phyloP scores from a whole-genome alignment of 306 rosid genomes.

The Malus asiatica region DNA sequence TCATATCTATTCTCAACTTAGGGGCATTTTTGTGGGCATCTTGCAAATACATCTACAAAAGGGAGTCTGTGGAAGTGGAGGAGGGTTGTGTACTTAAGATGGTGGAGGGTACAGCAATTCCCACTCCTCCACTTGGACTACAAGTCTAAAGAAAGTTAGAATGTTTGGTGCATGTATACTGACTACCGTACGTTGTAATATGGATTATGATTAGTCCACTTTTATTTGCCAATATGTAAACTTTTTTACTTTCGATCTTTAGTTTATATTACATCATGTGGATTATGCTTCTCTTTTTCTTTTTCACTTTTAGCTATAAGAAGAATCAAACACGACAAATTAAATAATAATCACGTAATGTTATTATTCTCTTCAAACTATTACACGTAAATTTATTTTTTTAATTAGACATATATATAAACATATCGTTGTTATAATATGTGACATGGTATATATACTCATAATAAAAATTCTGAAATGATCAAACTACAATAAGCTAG shows the following conservation, averaged over 20 bases:
- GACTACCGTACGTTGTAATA: neutral
- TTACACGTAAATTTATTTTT: too few relatives aligned
- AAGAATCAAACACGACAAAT: neutral
- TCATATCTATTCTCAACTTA: constrained; percentile 38
- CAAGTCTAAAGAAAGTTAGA: constrained; percentile 15
- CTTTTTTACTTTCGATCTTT: neutral
- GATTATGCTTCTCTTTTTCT: neutral
- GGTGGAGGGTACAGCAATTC: constrained; percentile 23
- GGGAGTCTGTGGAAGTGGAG: constrained; percentile 24
- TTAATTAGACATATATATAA: neutral
- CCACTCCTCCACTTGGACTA: constrained; percentile 34
- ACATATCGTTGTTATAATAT: neutral
- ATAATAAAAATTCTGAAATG: too few relatives aligned
- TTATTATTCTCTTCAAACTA: too few relatives aligned
- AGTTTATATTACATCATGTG: neutral
- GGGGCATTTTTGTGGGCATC: constrained; percentile 43
- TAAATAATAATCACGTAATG: too few relatives aligned
- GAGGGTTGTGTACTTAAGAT: constrained; percentile 6
- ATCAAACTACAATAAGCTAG: neutral
- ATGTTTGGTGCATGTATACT: neutral
- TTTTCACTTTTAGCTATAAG: neutral
- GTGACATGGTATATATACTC: too few relatives aligned
- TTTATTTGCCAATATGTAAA: neutral
- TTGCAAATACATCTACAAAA: constrained; percentile 43
- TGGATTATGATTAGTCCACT: neutral